Conservation (phyloP, 2,329 filamentous ascomycete genomes). For the Escovopsis weberi region DNA sequence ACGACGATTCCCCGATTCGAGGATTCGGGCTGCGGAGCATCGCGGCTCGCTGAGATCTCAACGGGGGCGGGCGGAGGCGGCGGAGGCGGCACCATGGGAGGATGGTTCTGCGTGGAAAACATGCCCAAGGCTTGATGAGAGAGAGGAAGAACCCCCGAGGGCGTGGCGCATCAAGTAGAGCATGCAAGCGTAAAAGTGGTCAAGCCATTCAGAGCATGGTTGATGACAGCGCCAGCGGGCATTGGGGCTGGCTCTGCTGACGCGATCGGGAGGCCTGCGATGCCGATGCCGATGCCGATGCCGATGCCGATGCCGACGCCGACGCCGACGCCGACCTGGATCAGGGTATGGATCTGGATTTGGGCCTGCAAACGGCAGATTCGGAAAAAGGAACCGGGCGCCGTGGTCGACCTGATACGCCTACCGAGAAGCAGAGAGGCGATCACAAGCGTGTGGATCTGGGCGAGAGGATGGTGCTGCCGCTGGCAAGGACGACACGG, state of each 20-base stretch:
- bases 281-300: slow-evolving; percentile 6
- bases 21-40: slow-evolving; percentile 7
- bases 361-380: too few species aligned
- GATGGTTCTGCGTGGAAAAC: slow-evolving; percentile 39
- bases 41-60: slow-evolving; percentile 9
- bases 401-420: too few species aligned
- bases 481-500: too few species aligned
- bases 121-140: slow-evolving; percentile 18
- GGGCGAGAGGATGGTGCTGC: too few species aligned
- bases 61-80: slow-evolving; percentile 23
- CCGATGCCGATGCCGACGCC: slow-evolving; percentile 9
- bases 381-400: too few species aligned
- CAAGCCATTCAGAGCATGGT: slow-evolving; percentile 28
- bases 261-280: slow-evolving; percentile 2
- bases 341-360: not conserved
- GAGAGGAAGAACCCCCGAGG: not conserved
- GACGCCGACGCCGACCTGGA: slow-evolving; percentile 1
- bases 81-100: slow-evolving; percentile 31
- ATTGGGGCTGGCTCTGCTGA: slow-evolving; percentile 22
- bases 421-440: too few species aligned
- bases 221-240: slow-evolving; percentile 21
- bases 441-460: too few species aligned
- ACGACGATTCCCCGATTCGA: slow-evolving; percentile 16
- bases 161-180: slow-evolving; percentile 13
- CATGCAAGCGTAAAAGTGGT: slow-evolving; percentile 12